Evolutionary conservation across 176 grass and related monocot species (phyloP).

Genomic region (sorghum (Sorghum bicolor)): DNA sequence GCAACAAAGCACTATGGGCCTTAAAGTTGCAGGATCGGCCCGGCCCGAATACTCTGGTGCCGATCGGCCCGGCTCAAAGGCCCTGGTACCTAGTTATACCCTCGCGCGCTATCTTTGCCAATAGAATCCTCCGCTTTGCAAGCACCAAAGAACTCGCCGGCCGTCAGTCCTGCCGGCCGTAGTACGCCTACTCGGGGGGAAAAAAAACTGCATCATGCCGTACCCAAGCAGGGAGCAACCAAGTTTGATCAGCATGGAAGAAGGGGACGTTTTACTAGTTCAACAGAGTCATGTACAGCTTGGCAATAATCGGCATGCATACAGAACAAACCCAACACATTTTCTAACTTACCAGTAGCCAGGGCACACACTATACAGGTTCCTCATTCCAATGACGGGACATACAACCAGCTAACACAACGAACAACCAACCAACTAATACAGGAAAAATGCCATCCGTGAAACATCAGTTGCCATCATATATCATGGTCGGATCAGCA

Average conservation of each 20-base stretch:
- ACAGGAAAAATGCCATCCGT: conserved; percentile 20
- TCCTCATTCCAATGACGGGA: conserved; percentile 20
- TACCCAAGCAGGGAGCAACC: not conserved
- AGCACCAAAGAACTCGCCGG: not conserved
- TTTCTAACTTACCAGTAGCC: not conserved
- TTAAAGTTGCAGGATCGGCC: not conserved
- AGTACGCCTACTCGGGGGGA: not conserved
- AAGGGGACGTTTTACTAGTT: not conserved
- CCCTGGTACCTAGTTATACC: no score
- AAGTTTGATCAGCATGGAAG: not conserved
- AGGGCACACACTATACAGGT: conserved; percentile 25
- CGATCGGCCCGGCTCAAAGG: no score
- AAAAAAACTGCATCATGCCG: not conserved
- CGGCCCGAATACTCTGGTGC: no score
- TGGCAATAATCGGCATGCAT: not conserved
- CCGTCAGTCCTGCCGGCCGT: no score
- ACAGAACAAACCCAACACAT: not conserved
- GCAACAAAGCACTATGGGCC: not conserved
- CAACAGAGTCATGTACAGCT: conserved; percentile 18
- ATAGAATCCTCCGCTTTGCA: not conserved
- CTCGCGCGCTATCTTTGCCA: no score
- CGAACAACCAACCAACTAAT: not conserved
- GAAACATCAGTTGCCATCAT: not conserved
- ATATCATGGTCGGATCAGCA: not conserved
- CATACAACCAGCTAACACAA: not conserved